phyloP scores from a whole-genome alignment of 2,329 filamentous ascomycete genomes.

The Ploettnerulaceae sp. region DNA sequence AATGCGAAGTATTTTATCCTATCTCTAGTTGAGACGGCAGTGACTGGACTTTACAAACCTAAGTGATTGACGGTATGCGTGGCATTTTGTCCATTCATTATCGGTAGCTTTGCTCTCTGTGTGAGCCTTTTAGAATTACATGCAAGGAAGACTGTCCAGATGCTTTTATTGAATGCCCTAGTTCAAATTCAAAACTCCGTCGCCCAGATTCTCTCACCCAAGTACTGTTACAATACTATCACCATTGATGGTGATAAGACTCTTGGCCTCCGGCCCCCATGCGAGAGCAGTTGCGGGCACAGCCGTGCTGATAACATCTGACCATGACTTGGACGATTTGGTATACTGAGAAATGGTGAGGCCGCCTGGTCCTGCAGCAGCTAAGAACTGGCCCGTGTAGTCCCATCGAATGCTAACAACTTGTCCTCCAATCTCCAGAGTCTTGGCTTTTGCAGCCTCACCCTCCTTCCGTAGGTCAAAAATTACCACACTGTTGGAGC shows the following conservation, averaged over 20 bases:
- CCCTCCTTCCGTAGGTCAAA: conserved; percentile 93
- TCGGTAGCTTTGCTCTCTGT: too few relatives aligned
- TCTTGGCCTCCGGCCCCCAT: conserved; percentile 74
- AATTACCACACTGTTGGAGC: conserved; percentile 72
- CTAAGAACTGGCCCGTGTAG: conserved; percentile 89
- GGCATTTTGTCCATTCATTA: background rate
- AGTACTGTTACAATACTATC: conserved; percentile 74
- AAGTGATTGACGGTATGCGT: too few relatives aligned
- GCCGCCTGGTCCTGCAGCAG: conserved; percentile 72
- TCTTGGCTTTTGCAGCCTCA: conserved; percentile 73
- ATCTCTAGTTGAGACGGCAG: too few relatives aligned
- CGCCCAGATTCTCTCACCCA: conserved; percentile 36
- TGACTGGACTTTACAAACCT: too few relatives aligned
- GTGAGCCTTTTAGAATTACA: conserved; percentile 26
- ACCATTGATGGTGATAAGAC: conserved; percentile 66
- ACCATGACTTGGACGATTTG: conserved; percentile 85
- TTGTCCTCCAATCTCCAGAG: conserved; percentile 77
- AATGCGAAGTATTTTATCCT: too few relatives aligned
- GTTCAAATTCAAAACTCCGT: conserved; percentile 33
- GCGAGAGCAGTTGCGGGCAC: conserved; percentile 66
- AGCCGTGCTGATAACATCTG: conserved; percentile 74
- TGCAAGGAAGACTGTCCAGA: conserved; percentile 21
- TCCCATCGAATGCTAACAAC: conserved; percentile 81
- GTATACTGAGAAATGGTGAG: conserved; percentile 85
- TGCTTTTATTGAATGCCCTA: conserved; percentile 24